Conservation (phyloP, 306 rosid species). For the Vigna angularis region DNA sequence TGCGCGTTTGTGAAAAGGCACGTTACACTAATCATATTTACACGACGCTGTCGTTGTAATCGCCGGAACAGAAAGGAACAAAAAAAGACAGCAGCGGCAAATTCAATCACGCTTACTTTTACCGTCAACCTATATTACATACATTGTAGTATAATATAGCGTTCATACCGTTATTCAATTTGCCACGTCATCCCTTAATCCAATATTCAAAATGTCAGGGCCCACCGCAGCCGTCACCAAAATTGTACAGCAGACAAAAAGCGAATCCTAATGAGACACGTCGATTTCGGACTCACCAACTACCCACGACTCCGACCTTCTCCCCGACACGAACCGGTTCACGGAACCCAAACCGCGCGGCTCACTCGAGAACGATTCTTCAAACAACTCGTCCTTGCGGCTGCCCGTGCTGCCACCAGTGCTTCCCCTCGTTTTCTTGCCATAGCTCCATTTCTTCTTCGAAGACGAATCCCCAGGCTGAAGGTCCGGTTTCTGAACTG, state of each 20-base stretch:
- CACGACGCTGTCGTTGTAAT: too few species aligned
- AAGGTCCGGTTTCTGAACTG: constrained; percentile 39
- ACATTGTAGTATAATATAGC: not conserved
- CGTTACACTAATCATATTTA: too few species aligned
- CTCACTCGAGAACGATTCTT: constrained; percentile 58
- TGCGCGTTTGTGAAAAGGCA: too few species aligned
- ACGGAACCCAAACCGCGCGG: constrained; percentile 71
- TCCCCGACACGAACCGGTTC: constrained; percentile 80
- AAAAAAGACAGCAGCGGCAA: too few species aligned
- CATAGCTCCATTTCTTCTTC: constrained; percentile 13
- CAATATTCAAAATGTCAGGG: constrained; percentile 23
- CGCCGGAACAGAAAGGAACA: too few species aligned
- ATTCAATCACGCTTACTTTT: too few species aligned
- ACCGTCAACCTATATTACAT: too few species aligned
- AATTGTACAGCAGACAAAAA: not conserved
- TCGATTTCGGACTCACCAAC: constrained; percentile 51
- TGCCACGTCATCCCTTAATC: constrained; percentile 62
- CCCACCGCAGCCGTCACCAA: constrained; percentile 28
- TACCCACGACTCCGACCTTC: constrained; percentile 72
- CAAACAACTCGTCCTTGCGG: constrained; percentile 44
- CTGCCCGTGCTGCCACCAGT: not conserved
- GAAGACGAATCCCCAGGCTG: constrained; percentile 41
- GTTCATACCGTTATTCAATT: constrained; percentile 60
- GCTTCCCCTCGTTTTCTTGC: constrained; percentile 35
- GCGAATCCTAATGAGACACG: constrained; percentile 28